These are phyloP conservation scores for Calonectria multiphialidica DNA, from an alignment of 2,329 filamentous ascomycete genomes.

Conservation along the genomic window DNA sequence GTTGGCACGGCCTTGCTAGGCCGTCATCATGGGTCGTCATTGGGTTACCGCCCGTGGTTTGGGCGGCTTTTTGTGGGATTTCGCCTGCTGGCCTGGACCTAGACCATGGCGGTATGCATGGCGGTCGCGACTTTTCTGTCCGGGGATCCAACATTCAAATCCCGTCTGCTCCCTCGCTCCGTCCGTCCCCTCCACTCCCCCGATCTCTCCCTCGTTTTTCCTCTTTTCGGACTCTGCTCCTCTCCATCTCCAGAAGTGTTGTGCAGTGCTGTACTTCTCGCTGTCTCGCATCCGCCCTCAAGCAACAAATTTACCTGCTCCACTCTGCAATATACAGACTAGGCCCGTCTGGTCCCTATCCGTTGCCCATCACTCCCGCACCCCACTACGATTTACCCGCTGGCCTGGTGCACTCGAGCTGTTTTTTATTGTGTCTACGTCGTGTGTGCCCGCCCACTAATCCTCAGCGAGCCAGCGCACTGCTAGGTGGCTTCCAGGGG, in stretches of 20 bases:
- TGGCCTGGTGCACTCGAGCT: not conserved
- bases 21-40: constrained; percentile 8
- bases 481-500: constrained; percentile 16
- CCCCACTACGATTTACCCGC: constrained; percentile 2
- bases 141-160: constrained; percentile 23
- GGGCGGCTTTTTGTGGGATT: constrained; percentile 8
- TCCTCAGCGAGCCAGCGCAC: constrained; percentile 10
- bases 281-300: not conserved
- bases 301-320: not conserved
- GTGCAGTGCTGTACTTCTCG: not conserved
- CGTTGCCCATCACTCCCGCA: constrained; percentile 5
- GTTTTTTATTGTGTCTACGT: not conserved
- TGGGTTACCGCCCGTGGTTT: not conserved
- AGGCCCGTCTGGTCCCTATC: not conserved
- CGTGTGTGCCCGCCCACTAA: not conserved
- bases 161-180: constrained; percentile 14
- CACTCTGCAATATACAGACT: constrained; percentile 1
- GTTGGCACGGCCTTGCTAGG: constrained; percentile 4
- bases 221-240: not conserved
- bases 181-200: not conserved
- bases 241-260: not conserved
- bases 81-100: not conserved
- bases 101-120: constrained; percentile 11
- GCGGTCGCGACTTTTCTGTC: constrained; percentile 16
- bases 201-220: not conserved